A percentile compares a stretch with the other conserved stretches of the same genome.
Conservation (phyloP, 2,329 filamentous ascomycete genomes). For the Thielaviopsis euricoi region DNA sequence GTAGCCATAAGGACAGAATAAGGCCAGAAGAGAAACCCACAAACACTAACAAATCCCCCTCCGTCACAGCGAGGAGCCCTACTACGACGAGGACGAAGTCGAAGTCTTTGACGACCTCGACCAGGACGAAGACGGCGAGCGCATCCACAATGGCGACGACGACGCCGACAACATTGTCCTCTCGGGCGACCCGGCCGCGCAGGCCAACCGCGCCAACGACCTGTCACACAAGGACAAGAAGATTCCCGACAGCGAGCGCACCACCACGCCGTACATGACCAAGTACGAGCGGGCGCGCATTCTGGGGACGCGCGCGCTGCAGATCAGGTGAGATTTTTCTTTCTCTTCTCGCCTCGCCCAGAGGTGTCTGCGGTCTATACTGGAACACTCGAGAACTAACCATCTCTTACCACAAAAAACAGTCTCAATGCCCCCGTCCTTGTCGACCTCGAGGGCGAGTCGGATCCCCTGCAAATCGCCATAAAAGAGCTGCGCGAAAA, state of each 20-base stretch:
- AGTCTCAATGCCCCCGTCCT: slow-evolving; percentile 97
- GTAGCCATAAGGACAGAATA: too few relatives aligned
- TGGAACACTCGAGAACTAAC: too few relatives aligned
- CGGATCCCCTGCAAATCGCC: slow-evolving; percentile 90
- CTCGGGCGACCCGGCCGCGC: slow-evolving; percentile 45
- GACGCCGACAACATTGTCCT: slow-evolving; percentile 42
- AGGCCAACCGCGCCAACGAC: slow-evolving; percentile 34
- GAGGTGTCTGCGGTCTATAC: too few relatives aligned
- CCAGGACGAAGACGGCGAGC: slow-evolving; percentile 33
- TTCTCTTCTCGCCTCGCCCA: too few relatives aligned
- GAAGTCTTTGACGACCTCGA: slow-evolving; percentile 38
- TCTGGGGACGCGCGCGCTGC: slow-evolving; percentile 77
- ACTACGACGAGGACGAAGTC: slow-evolving; percentile 54
- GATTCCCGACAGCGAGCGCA: slow-evolving; percentile 73
- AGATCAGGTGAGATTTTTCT: slow-evolving; percentile 62
- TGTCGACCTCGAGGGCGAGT: slow-evolving; percentile 93
- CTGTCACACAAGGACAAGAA: slow-evolving; percentile 62
- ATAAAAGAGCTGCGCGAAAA: slow-evolving; percentile 96
- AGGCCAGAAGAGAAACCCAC: neutral
- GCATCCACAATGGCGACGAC: slow-evolving; percentile 35
- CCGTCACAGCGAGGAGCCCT: slow-evolving; percentile 44
- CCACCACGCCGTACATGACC: slow-evolving; percentile 96
- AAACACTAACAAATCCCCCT: slow-evolving; percentile 14
- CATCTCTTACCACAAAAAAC: neutral
- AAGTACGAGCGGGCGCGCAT: slow-evolving; percentile 96